phyloP scores from a whole-genome alignment of 1,284 basidiomycete genomes.

The Malassezia arunalokei region DNA sequence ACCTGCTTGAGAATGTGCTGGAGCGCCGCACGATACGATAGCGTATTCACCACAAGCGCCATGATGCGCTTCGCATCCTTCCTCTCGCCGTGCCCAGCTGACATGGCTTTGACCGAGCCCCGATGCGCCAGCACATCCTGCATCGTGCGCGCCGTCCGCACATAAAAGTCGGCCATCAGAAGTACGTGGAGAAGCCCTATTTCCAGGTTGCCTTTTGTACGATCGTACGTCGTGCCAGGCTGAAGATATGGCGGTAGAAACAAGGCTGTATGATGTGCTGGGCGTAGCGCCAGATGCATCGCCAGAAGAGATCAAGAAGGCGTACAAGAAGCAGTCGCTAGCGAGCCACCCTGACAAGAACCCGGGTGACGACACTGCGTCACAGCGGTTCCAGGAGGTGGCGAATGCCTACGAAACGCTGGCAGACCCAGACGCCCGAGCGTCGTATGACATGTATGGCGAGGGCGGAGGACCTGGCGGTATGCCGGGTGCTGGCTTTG shows the following conservation, averaged over 20 bases:
- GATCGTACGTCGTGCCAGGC: neutral
- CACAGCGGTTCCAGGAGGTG: conserved; percentile 39
- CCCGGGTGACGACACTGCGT: conserved; percentile 32
- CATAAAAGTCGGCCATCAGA: conserved; percentile 36
- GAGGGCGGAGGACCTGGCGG: conserved; percentile 13
- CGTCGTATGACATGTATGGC: conserved; percentile 38
- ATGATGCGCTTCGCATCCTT: conserved; percentile 29
- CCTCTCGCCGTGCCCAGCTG: conserved; percentile 10
- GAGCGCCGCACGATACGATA: conserved; percentile 25
- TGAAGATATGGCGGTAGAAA: conserved; percentile 17
- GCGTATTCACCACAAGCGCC: conserved; percentile 30
- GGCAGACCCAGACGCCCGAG: conserved; percentile 29
- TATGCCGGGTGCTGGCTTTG: neutral
- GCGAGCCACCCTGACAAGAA: conserved; percentile 43
- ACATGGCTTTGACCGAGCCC: conserved; percentile 32
- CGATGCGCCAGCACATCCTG: conserved; percentile 25
- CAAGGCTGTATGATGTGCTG: conserved; percentile 50
- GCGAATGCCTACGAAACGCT: conserved; percentile 40
- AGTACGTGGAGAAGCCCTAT: too few species aligned
- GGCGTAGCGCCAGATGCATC: conserved; percentile 59
- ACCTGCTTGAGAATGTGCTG: conserved; percentile 17
- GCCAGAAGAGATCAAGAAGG: conserved; percentile 68
- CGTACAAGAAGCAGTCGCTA: conserved; percentile 50
- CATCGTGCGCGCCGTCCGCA: conserved; percentile 26
- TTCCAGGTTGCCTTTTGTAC: neutral